Evolutionary conservation across 108 stramenopile genomes (phyloP), one percentile per base, ranked within the genome.

Genomic region (Skeletonema costatum): DNA sequence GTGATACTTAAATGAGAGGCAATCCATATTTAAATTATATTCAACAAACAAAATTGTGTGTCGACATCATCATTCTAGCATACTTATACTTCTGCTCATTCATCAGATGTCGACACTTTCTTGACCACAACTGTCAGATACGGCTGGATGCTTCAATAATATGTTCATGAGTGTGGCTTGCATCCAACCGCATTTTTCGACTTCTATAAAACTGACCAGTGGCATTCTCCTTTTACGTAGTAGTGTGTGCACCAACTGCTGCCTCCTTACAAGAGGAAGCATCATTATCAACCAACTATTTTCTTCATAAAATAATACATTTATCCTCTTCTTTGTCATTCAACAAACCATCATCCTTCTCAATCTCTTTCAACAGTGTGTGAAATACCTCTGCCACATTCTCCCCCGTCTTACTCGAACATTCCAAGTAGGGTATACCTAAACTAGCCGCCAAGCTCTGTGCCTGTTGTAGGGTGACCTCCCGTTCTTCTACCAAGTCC

Each of bases 361-460:
- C 92, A 64, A 96, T 89, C 71, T 96, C 96, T 67, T 88, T 90
- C 72, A 96, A 70, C 36, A 96, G 75, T 32, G 86, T 88, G 71
- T 94, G 93, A 82, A 96, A 96, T 17, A 93, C 92, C 16, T 96
- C 92, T 4, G 88, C 86, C 9, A 94, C 90, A 74, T 91, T 91
- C 35, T 92, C 88, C n/a, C 89, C 88, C 17, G 88, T 93, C 71
- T 92, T 92, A 50, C 84, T 84, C 25, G 89, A 90, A 58, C 93
- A 94, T 78, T 96, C 96, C 59, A 96, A 66, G 73, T 92, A 96
- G 2, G 96, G 96, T 6, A 94, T 82, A 2, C 85, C 70, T 90
- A 85, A 91, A 6, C 76, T 81, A 56, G 88, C 88, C 14, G 96
- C 92, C 67, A 96, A 75, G 4, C 72, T 71, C 63, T 88, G 88